phyloP scores from a whole-genome alignment of 257 asterid genomes.

The Solanum appendiculatum region DNA sequence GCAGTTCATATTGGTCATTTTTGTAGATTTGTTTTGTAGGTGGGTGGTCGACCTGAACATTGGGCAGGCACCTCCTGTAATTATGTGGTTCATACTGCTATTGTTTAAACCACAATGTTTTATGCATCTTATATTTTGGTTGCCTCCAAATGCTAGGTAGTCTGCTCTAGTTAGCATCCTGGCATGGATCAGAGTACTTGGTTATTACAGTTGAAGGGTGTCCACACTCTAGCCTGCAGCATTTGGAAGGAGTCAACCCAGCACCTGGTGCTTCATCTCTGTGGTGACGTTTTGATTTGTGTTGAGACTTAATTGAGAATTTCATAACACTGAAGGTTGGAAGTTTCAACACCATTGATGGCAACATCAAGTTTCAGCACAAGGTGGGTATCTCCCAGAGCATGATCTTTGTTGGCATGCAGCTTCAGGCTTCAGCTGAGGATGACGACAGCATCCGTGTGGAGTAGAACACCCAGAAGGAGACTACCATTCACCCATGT shows the following conservation, averaged over 20 bases:
- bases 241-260: slow-evolving; percentile 50
- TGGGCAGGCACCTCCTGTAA: background rate
- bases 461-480: slow-evolving; percentile 7
- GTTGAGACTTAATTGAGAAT: slow-evolving; percentile 51
- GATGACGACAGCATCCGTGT: slow-evolving; percentile 54
- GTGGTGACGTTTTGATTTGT: slow-evolving; percentile 59
- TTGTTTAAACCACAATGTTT: background rate
- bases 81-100: background rate
- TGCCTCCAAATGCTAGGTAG: background rate
- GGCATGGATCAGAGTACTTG: background rate
- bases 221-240: slow-evolving; percentile 49
- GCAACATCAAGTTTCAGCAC: slow-evolving; percentile 50
- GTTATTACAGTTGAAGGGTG: slow-evolving; percentile 37
- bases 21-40: background rate
- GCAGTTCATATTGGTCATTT: background rate
- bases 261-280: slow-evolving; percentile 43
- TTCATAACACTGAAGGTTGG: slow-evolving; percentile 58
- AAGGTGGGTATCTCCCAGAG: slow-evolving; percentile 69
- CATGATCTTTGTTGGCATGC: slow-evolving; percentile 61
- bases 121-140: background rate
- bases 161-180: background rate
- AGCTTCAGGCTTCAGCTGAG: too few relatives aligned
- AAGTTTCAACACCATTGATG: slow-evolving; percentile 43
- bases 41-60: background rate
- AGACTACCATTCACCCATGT: slow-evolving; percentile 33